A percentile compares a stretch with the other conserved stretches of the same genome.
phyloP scores from a whole-genome alignment of 257 asterid species.

The Solanum clarkiae region DNA sequence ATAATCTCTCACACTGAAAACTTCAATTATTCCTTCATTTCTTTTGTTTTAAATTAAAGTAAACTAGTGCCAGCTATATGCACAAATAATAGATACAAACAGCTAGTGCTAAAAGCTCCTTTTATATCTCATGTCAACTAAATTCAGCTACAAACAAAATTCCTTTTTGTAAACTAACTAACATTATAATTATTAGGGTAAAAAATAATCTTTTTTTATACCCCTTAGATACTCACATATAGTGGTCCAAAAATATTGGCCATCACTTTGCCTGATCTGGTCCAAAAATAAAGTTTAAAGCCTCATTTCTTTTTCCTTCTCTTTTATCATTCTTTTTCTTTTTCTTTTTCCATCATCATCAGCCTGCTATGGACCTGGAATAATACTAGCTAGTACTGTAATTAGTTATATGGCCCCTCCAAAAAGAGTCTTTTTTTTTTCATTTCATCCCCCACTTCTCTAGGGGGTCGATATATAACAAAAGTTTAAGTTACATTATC shows the following conservation, averaged over 20 bases:
- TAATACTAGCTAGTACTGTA: neutral
- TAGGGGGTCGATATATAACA: constrained; percentile 5
- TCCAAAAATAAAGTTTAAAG: neutral
- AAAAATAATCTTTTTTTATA: neutral
- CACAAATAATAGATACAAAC: constrained; percentile 4
- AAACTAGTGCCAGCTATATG: constrained; percentile 36
- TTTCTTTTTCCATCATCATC: neutral
- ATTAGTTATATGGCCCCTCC: neutral
- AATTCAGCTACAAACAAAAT: constrained; percentile 35
- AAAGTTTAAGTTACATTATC: neutral
- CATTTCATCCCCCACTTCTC: constrained; percentile 2
- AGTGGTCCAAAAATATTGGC: constrained; percentile 27
- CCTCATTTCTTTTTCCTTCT: constrained; percentile 1
- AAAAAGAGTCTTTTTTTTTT: neutral
- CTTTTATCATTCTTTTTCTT: neutral
- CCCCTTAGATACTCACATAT: constrained; percentile 1
- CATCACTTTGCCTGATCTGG: constrained; percentile 36
- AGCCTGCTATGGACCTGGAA: constrained; percentile 6
- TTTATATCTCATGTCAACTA: constrained; percentile 16
- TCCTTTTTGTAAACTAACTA: constrained; percentile 1
- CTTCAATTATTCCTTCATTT: constrained; percentile 41
- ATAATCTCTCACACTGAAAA: constrained; percentile 34
- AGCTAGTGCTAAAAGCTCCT: constrained; percentile 37
- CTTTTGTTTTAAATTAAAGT: constrained; percentile 16
- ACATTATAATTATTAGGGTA: neutral